A percentile compares a stretch with the other conserved stretches of the same genome.
Evolutionary conservation across 2,329 filamentous ascomycete genomes (phyloP).

Genomic region (Cladophialophora psammophila): DNA sequence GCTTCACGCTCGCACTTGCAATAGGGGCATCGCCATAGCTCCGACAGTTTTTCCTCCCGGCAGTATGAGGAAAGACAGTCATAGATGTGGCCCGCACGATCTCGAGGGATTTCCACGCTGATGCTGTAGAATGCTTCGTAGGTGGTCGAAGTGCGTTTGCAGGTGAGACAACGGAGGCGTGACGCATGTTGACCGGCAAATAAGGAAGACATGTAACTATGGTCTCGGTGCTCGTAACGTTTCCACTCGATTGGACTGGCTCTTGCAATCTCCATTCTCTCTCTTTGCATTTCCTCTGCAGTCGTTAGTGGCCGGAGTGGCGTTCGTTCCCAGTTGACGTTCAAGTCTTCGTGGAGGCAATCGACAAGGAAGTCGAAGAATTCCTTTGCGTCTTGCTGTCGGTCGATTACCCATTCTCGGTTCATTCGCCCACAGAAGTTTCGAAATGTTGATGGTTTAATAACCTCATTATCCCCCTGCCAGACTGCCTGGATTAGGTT

Average conservation of each 20-base stretch:
- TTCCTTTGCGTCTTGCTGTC: slow-evolving; percentile 91
- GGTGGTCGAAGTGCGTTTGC: slow-evolving; percentile 68
- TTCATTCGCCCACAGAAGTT: slow-evolving; percentile 71
- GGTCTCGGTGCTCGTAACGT: slow-evolving; percentile 71
- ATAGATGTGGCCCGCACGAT: slow-evolving; percentile 66
- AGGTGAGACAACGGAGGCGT: slow-evolving; percentile 67
- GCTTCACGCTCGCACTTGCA: slow-evolving; percentile 74
- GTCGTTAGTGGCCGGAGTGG: slow-evolving; percentile 66
- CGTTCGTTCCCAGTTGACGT: slow-evolving; percentile 67
- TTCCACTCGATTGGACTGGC: slow-evolving; percentile 79
- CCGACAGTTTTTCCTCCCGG: slow-evolving; percentile 70
- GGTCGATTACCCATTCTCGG: slow-evolving; percentile 72
- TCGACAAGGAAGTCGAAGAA: slow-evolving; percentile 84
- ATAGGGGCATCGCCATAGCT: slow-evolving; percentile 74
- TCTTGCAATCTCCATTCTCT: slow-evolving; percentile 66
- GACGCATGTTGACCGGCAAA: slow-evolving; percentile 77
- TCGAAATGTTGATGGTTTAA: slow-evolving; percentile 67
- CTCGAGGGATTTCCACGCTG: slow-evolving; percentile 72
- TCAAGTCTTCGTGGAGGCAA: slow-evolving; percentile 85
- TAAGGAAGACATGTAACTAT: slow-evolving; percentile 78
- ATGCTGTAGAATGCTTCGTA: slow-evolving; percentile 76
- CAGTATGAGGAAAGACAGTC: slow-evolving; percentile 76
- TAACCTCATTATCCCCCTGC: slow-evolving; percentile 64
- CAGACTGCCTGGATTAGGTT: slow-evolving; percentile 68
- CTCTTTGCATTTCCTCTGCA: slow-evolving; percentile 66